Conservation (phyloP, 2,329 filamentous ascomycete species). For the Botrytis elliptica region DNA sequence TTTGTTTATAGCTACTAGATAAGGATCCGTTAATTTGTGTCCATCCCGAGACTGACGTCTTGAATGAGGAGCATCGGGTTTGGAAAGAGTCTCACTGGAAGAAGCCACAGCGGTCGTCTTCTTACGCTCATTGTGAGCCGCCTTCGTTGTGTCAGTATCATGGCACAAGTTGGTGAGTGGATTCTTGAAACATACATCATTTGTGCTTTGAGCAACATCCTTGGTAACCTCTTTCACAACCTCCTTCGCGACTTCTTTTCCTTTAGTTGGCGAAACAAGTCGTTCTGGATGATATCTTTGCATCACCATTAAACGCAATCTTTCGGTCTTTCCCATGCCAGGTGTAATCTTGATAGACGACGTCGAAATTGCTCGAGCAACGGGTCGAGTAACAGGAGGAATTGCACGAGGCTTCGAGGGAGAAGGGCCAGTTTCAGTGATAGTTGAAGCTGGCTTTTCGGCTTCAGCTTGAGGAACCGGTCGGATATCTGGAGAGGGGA, state of each 20-base stretch:
- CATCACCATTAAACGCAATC: neutral
- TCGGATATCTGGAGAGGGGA: neutral
- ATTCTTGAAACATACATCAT: slow-evolving; percentile 1
- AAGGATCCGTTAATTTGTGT: slow-evolving; percentile 21
- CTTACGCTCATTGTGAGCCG: slow-evolving; percentile 3
- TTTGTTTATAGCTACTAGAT: slow-evolving; percentile 22
- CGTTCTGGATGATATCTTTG: neutral
- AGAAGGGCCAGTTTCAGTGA: neutral
- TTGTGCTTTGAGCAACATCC: neutral
- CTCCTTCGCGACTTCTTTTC: neutral
- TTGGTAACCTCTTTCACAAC: neutral
- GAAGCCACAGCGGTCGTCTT: slow-evolving; percentile 17
- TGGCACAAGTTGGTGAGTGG: neutral
- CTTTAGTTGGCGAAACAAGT: neutral
- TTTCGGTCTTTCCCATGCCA: neutral
- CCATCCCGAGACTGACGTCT: slow-evolving; percentile 2
- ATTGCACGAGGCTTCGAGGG: neutral
- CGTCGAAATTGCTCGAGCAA: neutral
- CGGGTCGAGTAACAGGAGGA: neutral
- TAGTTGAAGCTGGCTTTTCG: neutral
- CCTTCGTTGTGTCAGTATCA: neutral
- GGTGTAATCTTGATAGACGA: neutral
- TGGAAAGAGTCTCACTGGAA: slow-evolving; percentile 18
- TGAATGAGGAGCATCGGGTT: slow-evolving; percentile 10
- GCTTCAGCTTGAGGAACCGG: neutral